Evolutionary conservation across 23 red algal species (phyloP), one percentile per base, ranked within the genome.

Genomic region (Gracilaria gracilis): DNA sequence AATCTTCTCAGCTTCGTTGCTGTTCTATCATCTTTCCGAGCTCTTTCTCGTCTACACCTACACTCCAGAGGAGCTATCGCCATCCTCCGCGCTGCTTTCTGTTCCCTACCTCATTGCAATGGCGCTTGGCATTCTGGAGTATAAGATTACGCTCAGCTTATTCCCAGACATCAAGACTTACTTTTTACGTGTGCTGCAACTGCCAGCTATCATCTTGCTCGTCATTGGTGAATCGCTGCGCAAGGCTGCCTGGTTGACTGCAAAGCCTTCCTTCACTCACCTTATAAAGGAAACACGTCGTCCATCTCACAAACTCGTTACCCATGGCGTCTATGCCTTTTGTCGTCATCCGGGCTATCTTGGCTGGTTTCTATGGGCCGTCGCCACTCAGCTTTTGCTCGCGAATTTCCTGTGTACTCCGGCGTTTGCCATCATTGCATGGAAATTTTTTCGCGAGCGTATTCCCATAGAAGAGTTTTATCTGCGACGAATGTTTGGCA

Each of bases 351-450:
- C 97, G 16, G 97, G 78, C 34, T 98, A 98, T 88, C 71, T 87
- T 36, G 97, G 97, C 51, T 98, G 97, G 97, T 91, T 88, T 71
- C 29, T 98, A 34, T 98, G 93, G 93, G 71, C 87, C 13, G 37
- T 95, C 28, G 93, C 84, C 32, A 98, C 93, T 33, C 97, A 98
- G 62, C 12, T 98, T 49, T 38, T 95, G 29, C 83, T 98, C 24
- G 85, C 86, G 21, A 98, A 98, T 69, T 36, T 47, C 31, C 44
- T 93, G 20, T 84, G 78, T 71, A 36, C 44, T 51, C 49, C 93
- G 5, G 67, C 51, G 1, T 98, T 96, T 61, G 82, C 91, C 57
- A 14, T 50, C 34, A 61, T 96, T 36, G 72, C 84, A 57, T 96
- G 86, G 89, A 61, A 61, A 57, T 98, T 98, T 73, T 98, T 98